phyloP scores from a whole-genome alignment of 306 rosid genomes.

The Delonix regia region DNA sequence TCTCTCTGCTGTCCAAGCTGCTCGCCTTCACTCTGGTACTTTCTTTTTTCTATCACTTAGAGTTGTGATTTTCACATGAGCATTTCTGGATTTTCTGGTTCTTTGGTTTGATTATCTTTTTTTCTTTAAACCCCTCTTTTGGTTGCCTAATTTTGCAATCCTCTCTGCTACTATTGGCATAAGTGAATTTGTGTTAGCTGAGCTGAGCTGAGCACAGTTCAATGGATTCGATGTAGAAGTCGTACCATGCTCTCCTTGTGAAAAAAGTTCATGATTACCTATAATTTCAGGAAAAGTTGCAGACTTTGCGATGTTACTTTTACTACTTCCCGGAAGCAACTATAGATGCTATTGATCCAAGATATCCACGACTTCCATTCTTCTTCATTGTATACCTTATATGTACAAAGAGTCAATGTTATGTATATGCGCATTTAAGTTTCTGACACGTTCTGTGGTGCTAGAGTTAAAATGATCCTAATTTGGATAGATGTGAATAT shows the following conservation, averaged over 20 bases:
- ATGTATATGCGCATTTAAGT: neutral
- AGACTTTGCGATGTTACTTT: constrained; percentile 17
- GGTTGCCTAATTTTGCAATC: constrained; percentile 11
- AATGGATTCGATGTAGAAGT: neutral
- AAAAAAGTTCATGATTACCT: neutral
- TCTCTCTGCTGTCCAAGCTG: constrained; percentile 65
- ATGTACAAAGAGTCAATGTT: neutral
- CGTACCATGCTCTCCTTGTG: neutral
- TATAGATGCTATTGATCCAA: neutral
- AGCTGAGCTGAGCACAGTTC: neutral
- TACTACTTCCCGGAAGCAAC: neutral
- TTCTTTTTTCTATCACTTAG: neutral
- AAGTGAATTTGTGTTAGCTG: constrained; percentile 2
- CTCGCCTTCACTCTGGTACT: constrained; percentile 76
- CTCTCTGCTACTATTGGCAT: neutral
- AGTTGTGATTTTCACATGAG: neutral
- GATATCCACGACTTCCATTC: neutral
- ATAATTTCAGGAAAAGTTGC: neutral
- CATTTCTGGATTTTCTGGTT: neutral
- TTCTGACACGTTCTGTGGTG: neutral
- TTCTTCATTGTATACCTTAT: neutral
- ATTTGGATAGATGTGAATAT: neutral
- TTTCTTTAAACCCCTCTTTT: neutral
- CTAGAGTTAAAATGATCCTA: neutral
- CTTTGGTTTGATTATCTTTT: neutral